Percentiles rank a stretch among this genome's conserved stretches.
Conservation (phyloP, 73 alveolate species). For the Tetrahymena elliotti region DNA sequence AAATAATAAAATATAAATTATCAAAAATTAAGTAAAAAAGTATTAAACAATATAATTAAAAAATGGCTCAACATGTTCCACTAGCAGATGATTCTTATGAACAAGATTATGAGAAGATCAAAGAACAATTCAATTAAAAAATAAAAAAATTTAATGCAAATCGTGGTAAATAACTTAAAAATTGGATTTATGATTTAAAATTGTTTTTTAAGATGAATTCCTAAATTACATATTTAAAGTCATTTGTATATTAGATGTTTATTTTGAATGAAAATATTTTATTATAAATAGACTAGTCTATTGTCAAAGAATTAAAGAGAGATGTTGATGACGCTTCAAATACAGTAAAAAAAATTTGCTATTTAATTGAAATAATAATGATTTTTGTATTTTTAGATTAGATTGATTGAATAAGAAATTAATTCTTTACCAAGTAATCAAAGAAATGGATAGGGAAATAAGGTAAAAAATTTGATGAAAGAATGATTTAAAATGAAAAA, state of each 20-base stretch:
- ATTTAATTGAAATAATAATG: neutral
- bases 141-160: neutral
- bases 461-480: neutral
- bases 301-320: neutral
- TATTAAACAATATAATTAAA: neutral
- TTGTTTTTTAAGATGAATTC: neutral
- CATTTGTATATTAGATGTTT: too few relatives aligned
- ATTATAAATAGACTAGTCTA: neutral
- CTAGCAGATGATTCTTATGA: neutral
- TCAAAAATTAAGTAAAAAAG: neutral
- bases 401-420: neutral
- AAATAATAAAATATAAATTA: neutral
- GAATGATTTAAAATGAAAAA: neutral
- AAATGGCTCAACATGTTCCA: neutral
- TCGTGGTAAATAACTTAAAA: neutral
- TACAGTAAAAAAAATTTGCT: neutral
- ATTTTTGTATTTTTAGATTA: neutral
- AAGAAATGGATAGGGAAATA: neutral
- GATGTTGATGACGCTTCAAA: neutral
- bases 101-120: neutral
- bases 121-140: neutral
- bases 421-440: neutral
- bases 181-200: neutral
- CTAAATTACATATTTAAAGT: too few relatives aligned
- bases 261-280: too few relatives aligned